Percentiles rank a stretch among this genome's conserved stretches.
Conservation (phyloP, 169 alveolate genomes). For the Plasmodium relictum region DNA sequence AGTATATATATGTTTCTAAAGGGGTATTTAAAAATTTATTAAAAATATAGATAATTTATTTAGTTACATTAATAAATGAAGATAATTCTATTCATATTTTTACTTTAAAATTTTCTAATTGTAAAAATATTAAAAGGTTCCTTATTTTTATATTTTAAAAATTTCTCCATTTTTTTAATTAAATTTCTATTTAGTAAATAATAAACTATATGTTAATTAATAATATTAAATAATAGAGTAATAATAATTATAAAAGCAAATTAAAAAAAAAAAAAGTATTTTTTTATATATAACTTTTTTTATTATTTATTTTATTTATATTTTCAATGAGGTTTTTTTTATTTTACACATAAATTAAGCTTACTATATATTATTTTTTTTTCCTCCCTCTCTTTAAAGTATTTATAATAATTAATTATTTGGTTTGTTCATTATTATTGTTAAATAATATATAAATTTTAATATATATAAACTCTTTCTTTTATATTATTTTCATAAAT, state of each 20-base stretch:
- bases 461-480: background rate
- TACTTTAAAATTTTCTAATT: constrained; percentile 28
- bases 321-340: constrained; percentile 4
- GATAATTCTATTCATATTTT: constrained; percentile 17
- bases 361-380: constrained; percentile 19
- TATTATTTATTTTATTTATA: constrained; percentile 1
- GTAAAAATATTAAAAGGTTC: constrained; percentile 20
- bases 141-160: constrained; percentile 16
- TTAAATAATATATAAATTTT: background rate
- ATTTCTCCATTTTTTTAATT: constrained; percentile 36
- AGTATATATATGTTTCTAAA: constrained; percentile 2
- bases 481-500: background rate
- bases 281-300: constrained; percentile 4
- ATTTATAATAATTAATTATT: background rate
- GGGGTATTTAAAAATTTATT: background rate
- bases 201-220: background rate
- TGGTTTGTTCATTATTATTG: background rate
- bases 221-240: constrained; percentile 16
- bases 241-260: constrained; percentile 23
- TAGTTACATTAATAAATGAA: background rate
- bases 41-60: background rate
- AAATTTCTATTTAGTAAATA: constrained; percentile 12
- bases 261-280: constrained; percentile 18
- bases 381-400: background rate
- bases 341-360: constrained; percentile 20